Percentiles rank a stretch among this genome's conserved stretches.
phyloP scores from a whole-genome alignment of 2,329 filamentous ascomycete genomes.

The Aspergillus sp. region DNA sequence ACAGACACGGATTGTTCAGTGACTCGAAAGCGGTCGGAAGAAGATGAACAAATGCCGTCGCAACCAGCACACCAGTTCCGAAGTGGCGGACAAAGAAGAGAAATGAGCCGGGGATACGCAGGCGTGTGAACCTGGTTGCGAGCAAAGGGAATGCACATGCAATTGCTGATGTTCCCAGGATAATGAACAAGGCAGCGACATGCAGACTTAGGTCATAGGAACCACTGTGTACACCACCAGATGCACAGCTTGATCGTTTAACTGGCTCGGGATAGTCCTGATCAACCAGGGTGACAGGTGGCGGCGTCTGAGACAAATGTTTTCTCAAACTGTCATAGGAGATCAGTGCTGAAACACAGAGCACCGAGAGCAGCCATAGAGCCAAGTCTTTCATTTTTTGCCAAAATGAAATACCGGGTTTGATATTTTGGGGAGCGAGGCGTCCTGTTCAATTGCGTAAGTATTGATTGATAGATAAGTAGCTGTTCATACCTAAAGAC shows the following conservation, averaged over 20 bases:
- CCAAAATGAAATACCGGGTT: no score
- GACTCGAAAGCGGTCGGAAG: slow-evolving; percentile 63
- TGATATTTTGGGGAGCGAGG: no score
- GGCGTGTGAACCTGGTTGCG: slow-evolving; percentile 58
- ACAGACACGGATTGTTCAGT: slow-evolving; percentile 52
- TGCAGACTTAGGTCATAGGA: slow-evolving; percentile 64
- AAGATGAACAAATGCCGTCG: slow-evolving; percentile 80
- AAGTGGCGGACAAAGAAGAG: slow-evolving; percentile 63
- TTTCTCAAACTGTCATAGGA: no score
- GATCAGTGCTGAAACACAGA: no score
- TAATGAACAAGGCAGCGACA: slow-evolving; percentile 63
- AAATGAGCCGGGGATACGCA: slow-evolving; percentile 54
- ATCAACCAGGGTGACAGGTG: no score
- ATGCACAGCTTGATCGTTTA: slow-evolving; percentile 26
- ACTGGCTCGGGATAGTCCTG: not conserved
- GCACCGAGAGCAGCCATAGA: no score
- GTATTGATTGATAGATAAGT: no score
- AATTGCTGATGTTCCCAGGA: slow-evolving; percentile 54
- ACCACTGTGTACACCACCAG: slow-evolving; percentile 20
- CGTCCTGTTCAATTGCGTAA: no score
- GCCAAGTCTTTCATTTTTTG: no score
- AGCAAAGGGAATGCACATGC: slow-evolving; percentile 68
- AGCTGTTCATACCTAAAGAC: no score
- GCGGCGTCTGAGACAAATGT: no score
- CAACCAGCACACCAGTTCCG: slow-evolving; percentile 80